Base-by-base conservation (phyloP, 163 green algal genomes). In the Scenedesmus sp. region DNA sequence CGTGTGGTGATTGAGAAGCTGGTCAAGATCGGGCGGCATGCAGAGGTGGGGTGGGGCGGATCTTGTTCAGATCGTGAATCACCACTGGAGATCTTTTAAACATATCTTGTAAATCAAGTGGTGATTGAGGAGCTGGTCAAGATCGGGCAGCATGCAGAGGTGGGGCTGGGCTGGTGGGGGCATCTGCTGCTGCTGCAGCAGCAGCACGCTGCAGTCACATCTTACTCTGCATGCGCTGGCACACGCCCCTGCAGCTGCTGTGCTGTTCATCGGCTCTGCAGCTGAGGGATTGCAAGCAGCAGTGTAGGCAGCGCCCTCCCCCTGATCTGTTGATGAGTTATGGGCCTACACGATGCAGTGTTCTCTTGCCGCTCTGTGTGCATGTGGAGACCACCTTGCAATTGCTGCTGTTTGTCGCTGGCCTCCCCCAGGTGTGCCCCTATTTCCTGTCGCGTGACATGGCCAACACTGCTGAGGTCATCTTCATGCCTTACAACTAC, bases 401-500 rank as follows among this genome's bases (percentile, higher is more conserved):
- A 34, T 76, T 55, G 16, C 23, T 88, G 59, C 60, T 62, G 8
- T 34, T 18, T 84, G 76, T 54, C 13, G 7, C 8, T 84, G 23
- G 7, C 3, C 5, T 77, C 0, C 56, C 76, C 95, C 88, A 95
- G 94, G 95, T 96, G 26, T 99, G 98, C 94, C 96, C 97, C 16
- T 99, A 98, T 92, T 99, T 96, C 94, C 93, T 97, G 10, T 93
- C 96, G 0, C 95, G 94, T 77, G 93, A 95, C 54, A 90, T 98
- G 85, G 93, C 94, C 0, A n/a, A 84, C 5, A 95, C 98, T 12
- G 97, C 97, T 26, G 97, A 99, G 82, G 93, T 99, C 4, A 92
- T 99, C 18, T 99, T 99, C 94, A 96, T 98, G 86, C 98, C 98
- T 0, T 99, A 99, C 95, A 99, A 97, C 91, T 99, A 99, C 95